Evolutionary conservation across 768 basidiomycete genomes (phyloP).

Genomic region (Zangia roseola): DNA sequence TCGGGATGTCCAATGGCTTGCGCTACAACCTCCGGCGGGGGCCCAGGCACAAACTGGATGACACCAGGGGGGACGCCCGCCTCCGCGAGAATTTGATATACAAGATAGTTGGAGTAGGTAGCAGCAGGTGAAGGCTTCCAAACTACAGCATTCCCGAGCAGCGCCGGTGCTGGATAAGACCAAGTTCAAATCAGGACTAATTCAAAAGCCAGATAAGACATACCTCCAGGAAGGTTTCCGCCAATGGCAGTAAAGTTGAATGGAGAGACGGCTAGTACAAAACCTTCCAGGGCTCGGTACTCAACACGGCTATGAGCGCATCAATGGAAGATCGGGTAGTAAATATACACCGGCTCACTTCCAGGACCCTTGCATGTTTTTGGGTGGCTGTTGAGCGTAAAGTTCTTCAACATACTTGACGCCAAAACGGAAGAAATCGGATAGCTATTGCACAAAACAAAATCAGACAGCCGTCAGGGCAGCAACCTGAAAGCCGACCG

Average conservation of each 20-base stretch:
- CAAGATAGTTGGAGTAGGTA: slow-evolving; percentile 91
- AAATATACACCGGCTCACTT: slow-evolving; percentile 60
- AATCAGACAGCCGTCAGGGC: not conserved
- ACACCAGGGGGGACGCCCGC: slow-evolving; percentile 93
- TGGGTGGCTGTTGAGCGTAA: slow-evolving; percentile 85
- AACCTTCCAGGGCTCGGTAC: slow-evolving; percentile 97
- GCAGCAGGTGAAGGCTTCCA: slow-evolving; percentile 99
- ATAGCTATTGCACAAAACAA: slow-evolving; percentile 45
- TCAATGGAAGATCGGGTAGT: slow-evolving; percentile 7
- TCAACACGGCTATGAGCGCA: slow-evolving; percentile 71
- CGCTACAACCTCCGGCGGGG: slow-evolving; percentile 79
- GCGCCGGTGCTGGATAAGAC: slow-evolving; percentile 63
- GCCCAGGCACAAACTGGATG: slow-evolving; percentile 95
- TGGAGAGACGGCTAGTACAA: slow-evolving; percentile 95
- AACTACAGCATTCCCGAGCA: slow-evolving; percentile 91
- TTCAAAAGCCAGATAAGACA: slow-evolving; percentile 2
- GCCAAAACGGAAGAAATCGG: slow-evolving; percentile 95
- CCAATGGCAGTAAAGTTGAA: slow-evolving; percentile 99
- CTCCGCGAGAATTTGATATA: slow-evolving; percentile 88
- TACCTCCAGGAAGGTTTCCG: slow-evolving; percentile 83
- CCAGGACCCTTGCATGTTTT: slow-evolving; percentile 87
- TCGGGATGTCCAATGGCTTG: slow-evolving; percentile 75
- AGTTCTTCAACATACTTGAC: slow-evolving; percentile 97
- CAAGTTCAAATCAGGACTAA: not conserved
- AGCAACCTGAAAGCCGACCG: slow-evolving; percentile 16